A percentile compares a stretch with the other conserved stretches of the same genome.
phyloP scores from a whole-genome alignment of 2,329 filamentous ascomycete genomes.

The Exophiala spinifera region DNA sequence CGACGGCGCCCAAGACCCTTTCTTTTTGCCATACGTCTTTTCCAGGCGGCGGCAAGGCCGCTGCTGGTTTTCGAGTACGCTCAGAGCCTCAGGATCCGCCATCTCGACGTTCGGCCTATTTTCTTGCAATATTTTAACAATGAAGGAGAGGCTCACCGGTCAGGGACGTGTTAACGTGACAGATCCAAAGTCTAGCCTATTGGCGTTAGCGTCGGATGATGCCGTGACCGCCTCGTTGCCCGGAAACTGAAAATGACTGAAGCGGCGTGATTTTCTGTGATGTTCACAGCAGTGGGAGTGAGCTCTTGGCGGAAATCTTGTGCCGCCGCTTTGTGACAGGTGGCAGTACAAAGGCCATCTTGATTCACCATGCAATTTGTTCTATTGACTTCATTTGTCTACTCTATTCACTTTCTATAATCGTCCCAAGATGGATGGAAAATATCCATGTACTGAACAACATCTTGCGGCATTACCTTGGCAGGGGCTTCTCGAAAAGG shows the following conservation, averaged over 20 bases:
- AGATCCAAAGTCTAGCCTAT: conserved; percentile 4
- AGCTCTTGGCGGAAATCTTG: not conserved
- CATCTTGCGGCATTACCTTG: conserved; percentile 1
- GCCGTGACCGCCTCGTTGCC: conserved; percentile 6
- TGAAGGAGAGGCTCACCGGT: conserved; percentile 3
- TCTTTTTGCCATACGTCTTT: conserved; percentile 29
- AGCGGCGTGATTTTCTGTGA: not conserved
- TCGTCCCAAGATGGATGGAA: conserved; percentile 23
- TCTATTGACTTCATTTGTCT: not conserved
- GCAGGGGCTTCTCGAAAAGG: not conserved
- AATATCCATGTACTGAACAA: conserved; percentile 20
- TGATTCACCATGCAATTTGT: not conserved
- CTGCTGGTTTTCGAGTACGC: conserved; percentile 22
- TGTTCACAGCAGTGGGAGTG: too few species aligned
- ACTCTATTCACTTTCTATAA: conserved; percentile 14
- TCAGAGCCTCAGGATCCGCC: conserved; percentile 16
- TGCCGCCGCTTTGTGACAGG: conserved; percentile 7
- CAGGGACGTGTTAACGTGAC: conserved; percentile 4
- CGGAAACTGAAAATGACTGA: not conserved
- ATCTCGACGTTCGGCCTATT: conserved; percentile 9
- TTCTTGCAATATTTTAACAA: not conserved
- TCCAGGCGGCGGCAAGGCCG: conserved; percentile 16
- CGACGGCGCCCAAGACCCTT: conserved; percentile 10
- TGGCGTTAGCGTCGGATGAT: conserved; percentile 17
- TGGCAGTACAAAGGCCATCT: conserved; percentile 1